Percentiles rank a stretch among this genome's conserved stretches.
These are phyloP conservation scores for Dendrostoma leiphaemia DNA, from an alignment of 2,329 filamentous ascomycete species.

Conservation along the genomic window DNA sequence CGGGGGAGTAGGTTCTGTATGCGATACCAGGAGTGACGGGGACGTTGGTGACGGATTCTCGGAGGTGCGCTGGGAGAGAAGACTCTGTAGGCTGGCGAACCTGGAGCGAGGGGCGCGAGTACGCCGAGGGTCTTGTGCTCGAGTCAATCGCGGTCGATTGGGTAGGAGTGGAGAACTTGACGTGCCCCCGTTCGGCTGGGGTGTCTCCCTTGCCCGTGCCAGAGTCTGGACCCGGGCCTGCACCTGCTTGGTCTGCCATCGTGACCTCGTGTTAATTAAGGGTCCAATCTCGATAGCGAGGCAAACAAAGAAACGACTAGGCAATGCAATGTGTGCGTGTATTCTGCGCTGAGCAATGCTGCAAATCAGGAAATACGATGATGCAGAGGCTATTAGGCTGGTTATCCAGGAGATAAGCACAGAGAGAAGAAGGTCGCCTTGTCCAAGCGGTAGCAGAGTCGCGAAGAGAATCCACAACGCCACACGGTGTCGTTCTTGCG, in stretches of 20 bases:
- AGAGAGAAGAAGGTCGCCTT: no score
- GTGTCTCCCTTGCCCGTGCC: constrained; percentile 14
- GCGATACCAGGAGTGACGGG: constrained; percentile 41
- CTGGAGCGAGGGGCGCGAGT: constrained; percentile 7
- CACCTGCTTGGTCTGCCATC: constrained; percentile 15
- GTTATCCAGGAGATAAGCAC: no score
- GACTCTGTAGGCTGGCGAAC: constrained; percentile 20
- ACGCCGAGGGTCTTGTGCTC: constrained; percentile 7
- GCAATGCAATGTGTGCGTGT: no score
- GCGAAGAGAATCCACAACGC: no score
- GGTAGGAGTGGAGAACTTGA: constrained; percentile 19
- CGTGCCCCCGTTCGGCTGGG: constrained; percentile 14
- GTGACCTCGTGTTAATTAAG: constrained; percentile 11
- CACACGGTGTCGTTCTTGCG: neutral
- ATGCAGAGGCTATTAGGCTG: no score
- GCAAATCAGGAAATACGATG: no score
- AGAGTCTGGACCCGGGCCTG: neutral
- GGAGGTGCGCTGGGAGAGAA: constrained; percentile 33
- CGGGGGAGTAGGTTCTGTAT: constrained; percentile 29
- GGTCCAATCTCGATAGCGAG: constrained; percentile 5
- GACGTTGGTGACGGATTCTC: constrained; percentile 30
- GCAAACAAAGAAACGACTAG: neutral
- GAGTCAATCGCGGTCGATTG: constrained; percentile 5
- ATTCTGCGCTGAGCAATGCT: no score
- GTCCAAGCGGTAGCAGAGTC: no score